These are phyloP conservation scores for Lagerstroemia fauriei DNA, from an alignment of 441 rosid genomes.

Conservation along the genomic window DNA sequence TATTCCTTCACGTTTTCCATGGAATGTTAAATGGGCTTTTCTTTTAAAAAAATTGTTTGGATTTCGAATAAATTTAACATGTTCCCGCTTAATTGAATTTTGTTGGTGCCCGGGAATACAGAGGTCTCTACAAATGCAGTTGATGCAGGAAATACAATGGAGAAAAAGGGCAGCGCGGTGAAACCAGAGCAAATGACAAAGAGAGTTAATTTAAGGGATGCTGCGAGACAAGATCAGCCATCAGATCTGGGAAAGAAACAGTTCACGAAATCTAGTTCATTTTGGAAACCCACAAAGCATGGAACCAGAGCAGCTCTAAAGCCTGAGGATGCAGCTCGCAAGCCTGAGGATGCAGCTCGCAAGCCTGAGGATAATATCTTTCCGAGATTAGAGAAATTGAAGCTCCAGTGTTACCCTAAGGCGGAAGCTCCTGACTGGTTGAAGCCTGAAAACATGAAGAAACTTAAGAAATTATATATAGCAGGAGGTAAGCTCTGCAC, in stretches of 20 bases:
- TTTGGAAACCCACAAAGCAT: not conserved
- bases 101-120: not conserved
- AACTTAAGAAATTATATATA: slow-evolving; percentile 40
- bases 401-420: slow-evolving; percentile 49
- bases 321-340: not conserved
- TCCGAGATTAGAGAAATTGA: slow-evolving; percentile 38
- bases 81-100: not conserved
- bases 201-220: not conserved
- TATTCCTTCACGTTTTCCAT: not conserved
- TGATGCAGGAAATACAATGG: not conserved
- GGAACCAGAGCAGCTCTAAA: not conserved
- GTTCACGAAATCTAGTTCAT: not conserved
- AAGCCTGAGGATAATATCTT: slow-evolving; percentile 14
- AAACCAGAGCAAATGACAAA: not conserved
- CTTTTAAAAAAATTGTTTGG: not conserved
- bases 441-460: slow-evolving; percentile 23
- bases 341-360: not conserved
- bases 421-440: slow-evolving; percentile 31
- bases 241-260: not conserved
- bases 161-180: not conserved
- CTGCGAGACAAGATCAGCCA: not conserved
- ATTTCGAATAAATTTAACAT: not conserved
- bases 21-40: not conserved
- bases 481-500: slow-evolving; percentile 46
- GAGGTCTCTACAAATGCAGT: not conserved